A percentile compares a stretch with the other conserved stretches of the same genome.
These are phyloP conservation scores for Apiospora arundinis DNA, from an alignment of 2,329 filamentous ascomycete species.

Conservation along the genomic window DNA sequence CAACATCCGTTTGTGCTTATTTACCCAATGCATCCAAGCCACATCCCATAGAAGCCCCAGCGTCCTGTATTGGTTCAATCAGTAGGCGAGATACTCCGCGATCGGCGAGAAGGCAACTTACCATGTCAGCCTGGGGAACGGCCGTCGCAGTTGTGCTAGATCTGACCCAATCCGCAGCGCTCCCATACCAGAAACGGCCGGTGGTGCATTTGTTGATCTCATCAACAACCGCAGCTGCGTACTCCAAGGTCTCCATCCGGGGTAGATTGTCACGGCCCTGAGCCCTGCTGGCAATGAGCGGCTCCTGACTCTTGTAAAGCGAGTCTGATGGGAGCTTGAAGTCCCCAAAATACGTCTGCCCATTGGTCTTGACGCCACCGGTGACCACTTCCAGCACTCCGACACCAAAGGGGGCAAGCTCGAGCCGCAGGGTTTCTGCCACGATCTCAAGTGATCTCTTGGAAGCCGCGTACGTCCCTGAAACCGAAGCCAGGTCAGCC, in stretches of 20 bases:
- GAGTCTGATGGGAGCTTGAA: conserved; percentile 33
- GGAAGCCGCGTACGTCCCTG: conserved; percentile 28
- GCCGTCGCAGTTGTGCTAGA: not conserved
- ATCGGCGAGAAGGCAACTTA: not conserved
- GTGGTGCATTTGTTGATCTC: conserved; percentile 29
- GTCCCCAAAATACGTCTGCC: conserved; percentile 37
- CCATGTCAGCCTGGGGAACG: not conserved
- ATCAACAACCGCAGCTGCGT: conserved; percentile 31
- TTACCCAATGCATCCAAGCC: conserved; percentile 31
- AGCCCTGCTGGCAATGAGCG: conserved; percentile 30
- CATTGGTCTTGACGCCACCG: conserved; percentile 24
- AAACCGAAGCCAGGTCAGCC: not conserved
- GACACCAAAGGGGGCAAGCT: conserved; percentile 39
- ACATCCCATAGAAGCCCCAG: conserved; percentile 31
- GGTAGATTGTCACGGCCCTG: conserved; percentile 32
- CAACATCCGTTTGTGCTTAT: not conserved
- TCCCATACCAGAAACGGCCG: conserved; percentile 23
- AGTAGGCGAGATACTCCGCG: conserved; percentile 27
- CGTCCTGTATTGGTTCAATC: conserved; percentile 31
- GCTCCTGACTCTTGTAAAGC: conserved; percentile 34
- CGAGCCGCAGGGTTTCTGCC: conserved; percentile 39
- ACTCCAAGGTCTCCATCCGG: conserved; percentile 34
- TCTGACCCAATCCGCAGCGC: not conserved
- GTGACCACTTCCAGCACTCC: conserved; percentile 34
- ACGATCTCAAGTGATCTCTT: conserved; percentile 39